Evolutionary conservation across 768 basidiomycete species (phyloP).

Genomic region (Mycena olivaceomarginata): DNA sequence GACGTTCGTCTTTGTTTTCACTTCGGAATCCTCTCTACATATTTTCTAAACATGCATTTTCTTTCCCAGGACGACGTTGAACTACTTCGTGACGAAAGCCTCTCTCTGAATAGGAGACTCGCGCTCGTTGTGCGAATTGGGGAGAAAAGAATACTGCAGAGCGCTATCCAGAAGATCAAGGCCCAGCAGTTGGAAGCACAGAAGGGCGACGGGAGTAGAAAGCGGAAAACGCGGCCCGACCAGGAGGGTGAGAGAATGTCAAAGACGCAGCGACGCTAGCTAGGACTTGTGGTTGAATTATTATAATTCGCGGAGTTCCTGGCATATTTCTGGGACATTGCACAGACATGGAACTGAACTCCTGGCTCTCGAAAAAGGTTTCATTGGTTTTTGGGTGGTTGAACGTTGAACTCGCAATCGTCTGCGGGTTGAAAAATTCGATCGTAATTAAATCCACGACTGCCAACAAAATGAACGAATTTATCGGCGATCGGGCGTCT

Average conservation of each 20-base stretch:
- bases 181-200: constrained; percentile 14
- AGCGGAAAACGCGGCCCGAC: constrained; percentile 28
- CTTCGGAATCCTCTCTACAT: background rate
- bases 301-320: background rate
- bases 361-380: no score
- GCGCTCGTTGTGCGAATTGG: constrained; percentile 87
- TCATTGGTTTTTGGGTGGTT: no score
- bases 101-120: constrained; percentile 69
- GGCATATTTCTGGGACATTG: no score
- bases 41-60: constrained; percentile 38
- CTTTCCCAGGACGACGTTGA: constrained; percentile 69
- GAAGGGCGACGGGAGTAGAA: constrained; percentile 12
- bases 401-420: no score
- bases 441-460: no score
- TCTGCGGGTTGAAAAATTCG: no score
- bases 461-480: no score
- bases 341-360: no score
- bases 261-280: constrained; percentile 26
- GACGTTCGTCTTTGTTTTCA: constrained; percentile 65
- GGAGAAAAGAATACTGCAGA: constrained; percentile 82
- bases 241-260: constrained; percentile 28
- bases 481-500: no score
- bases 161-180: constrained; percentile 49
- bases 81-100: constrained; percentile 55
- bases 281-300: constrained; percentile 1